phyloP scores from a whole-genome alignment of 306 rosid genomes.

The Calophaca sinica region DNA sequence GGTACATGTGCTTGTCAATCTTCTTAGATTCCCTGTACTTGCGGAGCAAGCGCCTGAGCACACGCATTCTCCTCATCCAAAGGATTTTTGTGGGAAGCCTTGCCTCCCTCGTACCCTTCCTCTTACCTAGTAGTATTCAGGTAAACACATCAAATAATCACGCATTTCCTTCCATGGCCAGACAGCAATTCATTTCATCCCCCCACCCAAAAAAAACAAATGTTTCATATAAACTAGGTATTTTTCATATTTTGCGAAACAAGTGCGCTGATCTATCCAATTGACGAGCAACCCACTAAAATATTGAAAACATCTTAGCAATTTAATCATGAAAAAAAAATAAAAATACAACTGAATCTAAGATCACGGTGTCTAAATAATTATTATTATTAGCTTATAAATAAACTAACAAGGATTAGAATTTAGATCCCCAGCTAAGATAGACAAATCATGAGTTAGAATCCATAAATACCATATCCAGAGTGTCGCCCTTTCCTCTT shows the following conservation, averaged over 20 bases:
- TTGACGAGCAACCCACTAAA: background rate
- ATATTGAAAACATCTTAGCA: background rate
- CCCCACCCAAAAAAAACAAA: background rate
- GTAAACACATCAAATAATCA: slow-evolving; percentile 1
- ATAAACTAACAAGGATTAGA: background rate
- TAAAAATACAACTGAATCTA: background rate
- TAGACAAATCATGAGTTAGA: background rate
- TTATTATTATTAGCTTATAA: background rate
- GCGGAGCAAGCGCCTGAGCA: slow-evolving; percentile 92
- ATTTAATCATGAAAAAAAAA: background rate
- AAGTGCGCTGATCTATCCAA: too few species aligned
- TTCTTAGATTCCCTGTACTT: slow-evolving; percentile 92
- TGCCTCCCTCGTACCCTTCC: slow-evolving; percentile 98
- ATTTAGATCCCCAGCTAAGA: background rate
- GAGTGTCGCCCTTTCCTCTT: slow-evolving; percentile 97
- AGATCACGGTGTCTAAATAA: background rate
- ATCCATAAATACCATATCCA: slow-evolving; percentile 74
- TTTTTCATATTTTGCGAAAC: background rate
- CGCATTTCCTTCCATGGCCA: background rate
- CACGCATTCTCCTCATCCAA: slow-evolving; percentile 99
- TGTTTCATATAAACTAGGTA: background rate
- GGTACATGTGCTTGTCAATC: slow-evolving; percentile 98
- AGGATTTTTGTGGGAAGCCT: slow-evolving; percentile 92
- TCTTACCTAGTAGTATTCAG: slow-evolving; percentile 65
- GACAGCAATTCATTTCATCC: background rate